Evolutionary conservation across 2,329 filamentous ascomycete genomes (phyloP).

Genomic region (Lasiodiplodia theobromae): DNA sequence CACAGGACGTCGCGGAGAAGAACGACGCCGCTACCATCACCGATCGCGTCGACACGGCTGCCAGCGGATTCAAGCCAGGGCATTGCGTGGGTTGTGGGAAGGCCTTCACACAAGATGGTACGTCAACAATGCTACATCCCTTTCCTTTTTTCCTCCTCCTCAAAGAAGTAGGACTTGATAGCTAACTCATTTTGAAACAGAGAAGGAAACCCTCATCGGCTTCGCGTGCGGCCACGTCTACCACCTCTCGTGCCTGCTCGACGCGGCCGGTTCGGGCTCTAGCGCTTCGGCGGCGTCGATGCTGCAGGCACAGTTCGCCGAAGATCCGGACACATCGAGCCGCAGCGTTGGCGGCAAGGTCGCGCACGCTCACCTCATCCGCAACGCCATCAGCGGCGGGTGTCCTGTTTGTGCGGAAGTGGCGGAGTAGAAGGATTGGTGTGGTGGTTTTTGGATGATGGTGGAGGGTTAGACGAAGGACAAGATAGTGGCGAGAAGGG

Average conservation of each 20-base stretch:
- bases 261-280: slow-evolving; percentile 34
- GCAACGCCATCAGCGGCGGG: slow-evolving; percentile 71
- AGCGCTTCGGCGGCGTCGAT: slow-evolving; percentile 51
- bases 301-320: slow-evolving; percentile 51
- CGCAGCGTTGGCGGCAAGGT: slow-evolving; percentile 85
- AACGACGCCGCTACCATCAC: slow-evolving; percentile 26
- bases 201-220: slow-evolving; percentile 76
- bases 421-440: slow-evolving; percentile 2
- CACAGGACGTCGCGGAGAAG: slow-evolving; percentile 35
- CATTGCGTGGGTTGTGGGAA: slow-evolving; percentile 50
- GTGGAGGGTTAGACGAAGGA: not conserved
- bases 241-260: slow-evolving; percentile 76
- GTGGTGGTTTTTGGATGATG: not conserved
- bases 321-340: slow-evolving; percentile 52
- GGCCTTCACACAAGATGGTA: slow-evolving; percentile 47
- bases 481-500: not conserved
- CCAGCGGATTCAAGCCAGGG: slow-evolving; percentile 37
- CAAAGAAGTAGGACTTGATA: not conserved
- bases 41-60: slow-evolving; percentile 33
- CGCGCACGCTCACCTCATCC: slow-evolving; percentile 79
- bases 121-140: slow-evolving; percentile 31
- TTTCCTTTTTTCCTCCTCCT: not conserved
- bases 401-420: slow-evolving; percentile 49
- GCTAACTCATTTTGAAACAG: slow-evolving; percentile 41
- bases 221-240: slow-evolving; percentile 86